Evolutionary conservation across 1,284 basidiomycete species (phyloP), one percentile per base, ranked within the genome.

Genomic region (Tremellales sp.): DNA sequence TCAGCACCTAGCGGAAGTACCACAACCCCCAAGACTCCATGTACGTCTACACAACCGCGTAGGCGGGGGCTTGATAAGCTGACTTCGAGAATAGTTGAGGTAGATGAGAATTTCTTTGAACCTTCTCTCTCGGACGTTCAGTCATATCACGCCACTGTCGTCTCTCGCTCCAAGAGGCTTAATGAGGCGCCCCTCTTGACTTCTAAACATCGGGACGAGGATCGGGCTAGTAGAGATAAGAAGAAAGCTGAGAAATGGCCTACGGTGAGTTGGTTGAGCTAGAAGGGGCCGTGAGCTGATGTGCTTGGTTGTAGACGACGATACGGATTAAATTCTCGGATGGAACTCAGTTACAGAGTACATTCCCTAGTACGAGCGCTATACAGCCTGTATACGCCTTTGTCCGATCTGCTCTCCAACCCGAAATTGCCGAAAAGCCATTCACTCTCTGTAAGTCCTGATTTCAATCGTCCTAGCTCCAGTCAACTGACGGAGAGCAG

Each of bases 351-450:
- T 65, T 74, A 8, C 69, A 74, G 50, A 65, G 61, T 40, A 47
- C 53, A 1, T 74, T 74, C 52, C 67, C 70, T 7, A 70, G 68
- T 17, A 49, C 61, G 8, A 61, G 58, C 15, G 62, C 65, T 8
- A 73, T 75, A 31, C 71, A 72, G 50, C 67, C 69, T 0, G 69
- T 75, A 1, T 75, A 75, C 50, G 64, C 60, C 3, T 75, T 75
- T 45, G 70, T 75, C 4, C 57, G 73, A 33, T 57, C 62, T 2
- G 56, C 66, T 3, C 55, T 75, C 8, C 33, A 49, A 17, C 53
- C 62, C 10, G 43, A 50, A n/a, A 62, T 54, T 3, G 45, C 51
- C 1, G 17, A 40, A 11, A 65, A 68, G 46, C 48, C 58, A 7
- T 75, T 75, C 54, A 64, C 64, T n/a, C 62, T 75, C 6, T 75